Percentiles rank a stretch among this genome's conserved stretches.
Conservation (phyloP, 768 basidiomycete genomes). For the button mushroom (Agaricus bisporus) region DNA sequence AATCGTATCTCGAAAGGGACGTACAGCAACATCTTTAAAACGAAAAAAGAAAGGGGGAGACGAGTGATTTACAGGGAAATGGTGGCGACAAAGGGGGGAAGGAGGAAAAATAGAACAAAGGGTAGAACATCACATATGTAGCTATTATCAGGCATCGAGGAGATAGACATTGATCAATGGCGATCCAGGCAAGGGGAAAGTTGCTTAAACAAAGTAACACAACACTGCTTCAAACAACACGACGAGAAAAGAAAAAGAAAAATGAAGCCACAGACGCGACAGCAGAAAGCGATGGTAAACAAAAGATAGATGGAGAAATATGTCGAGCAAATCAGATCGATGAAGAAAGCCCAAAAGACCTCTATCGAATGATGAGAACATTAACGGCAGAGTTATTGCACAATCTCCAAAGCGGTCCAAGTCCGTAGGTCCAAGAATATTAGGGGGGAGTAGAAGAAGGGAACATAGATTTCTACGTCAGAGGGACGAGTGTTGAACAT, state of each 20-base stretch:
- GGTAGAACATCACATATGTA: neutral
- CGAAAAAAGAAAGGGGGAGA: neutral
- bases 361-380: conserved; percentile 1
- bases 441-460: neutral
- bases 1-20: too few species aligned
- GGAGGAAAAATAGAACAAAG: neutral
- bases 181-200: neutral
- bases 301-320: neutral
- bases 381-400: conserved; percentile 7
- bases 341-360: conserved; percentile 7
- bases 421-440: neutral
- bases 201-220: neutral
- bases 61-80: neutral
- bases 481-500: neutral
- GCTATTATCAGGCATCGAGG: neutral
- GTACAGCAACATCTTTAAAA: too few species aligned
- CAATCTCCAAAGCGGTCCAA: neutral
- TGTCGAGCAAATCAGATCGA: conserved; percentile 9
- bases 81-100: neutral
- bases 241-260: neutral
- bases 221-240: neutral
- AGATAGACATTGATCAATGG: neutral
- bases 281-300: neutral
- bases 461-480: neutral
- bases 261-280: neutral